phyloP scores from a whole-genome alignment of 306 rosid genomes.

The Carpinus fangiana region DNA sequence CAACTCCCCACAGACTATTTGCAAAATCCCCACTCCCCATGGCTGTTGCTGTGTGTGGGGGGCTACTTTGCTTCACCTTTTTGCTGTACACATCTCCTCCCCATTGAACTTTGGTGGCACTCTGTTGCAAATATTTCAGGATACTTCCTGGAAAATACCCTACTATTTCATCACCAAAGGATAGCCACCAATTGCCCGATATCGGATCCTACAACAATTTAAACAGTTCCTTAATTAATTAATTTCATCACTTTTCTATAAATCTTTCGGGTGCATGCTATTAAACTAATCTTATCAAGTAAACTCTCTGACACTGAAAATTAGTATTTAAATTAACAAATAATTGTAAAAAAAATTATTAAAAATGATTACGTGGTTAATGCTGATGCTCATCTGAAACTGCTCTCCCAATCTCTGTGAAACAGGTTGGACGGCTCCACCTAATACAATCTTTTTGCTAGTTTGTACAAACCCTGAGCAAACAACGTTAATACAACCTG shows the following conservation, averaged over 20 bases:
- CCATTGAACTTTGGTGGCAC: conserved; percentile 59
- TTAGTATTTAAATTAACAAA: too few relatives aligned
- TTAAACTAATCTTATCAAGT: too few relatives aligned
- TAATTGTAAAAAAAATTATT: too few relatives aligned
- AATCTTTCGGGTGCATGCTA: too few relatives aligned
- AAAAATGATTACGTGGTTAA: conserved; percentile 38
- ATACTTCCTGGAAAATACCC: conserved; percentile 58
- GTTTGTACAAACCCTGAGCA: conserved; percentile 69
- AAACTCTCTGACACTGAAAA: too few relatives aligned
- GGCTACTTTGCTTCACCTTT: conserved; percentile 8
- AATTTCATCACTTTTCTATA: too few relatives aligned
- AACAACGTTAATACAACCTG: conserved; percentile 70
- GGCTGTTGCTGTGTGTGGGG: conserved; percentile 57
- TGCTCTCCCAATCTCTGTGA: conserved; percentile 35
- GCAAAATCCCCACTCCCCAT: conserved; percentile 72
- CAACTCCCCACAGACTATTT: not conserved
- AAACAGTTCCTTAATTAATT: not conserved
- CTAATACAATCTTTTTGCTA: conserved; percentile 37
- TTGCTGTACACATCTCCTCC: conserved; percentile 69
- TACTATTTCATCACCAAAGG: not conserved
- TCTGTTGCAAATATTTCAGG: conserved; percentile 20
- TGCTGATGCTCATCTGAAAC: conserved; percentile 28
- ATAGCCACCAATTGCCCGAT: conserved; percentile 64
- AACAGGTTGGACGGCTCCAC: conserved; percentile 35
- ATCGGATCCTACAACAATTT: conserved; percentile 32